Conservation (phyloP, 345 rosid species). For the Sisymbrium irio region DNA sequence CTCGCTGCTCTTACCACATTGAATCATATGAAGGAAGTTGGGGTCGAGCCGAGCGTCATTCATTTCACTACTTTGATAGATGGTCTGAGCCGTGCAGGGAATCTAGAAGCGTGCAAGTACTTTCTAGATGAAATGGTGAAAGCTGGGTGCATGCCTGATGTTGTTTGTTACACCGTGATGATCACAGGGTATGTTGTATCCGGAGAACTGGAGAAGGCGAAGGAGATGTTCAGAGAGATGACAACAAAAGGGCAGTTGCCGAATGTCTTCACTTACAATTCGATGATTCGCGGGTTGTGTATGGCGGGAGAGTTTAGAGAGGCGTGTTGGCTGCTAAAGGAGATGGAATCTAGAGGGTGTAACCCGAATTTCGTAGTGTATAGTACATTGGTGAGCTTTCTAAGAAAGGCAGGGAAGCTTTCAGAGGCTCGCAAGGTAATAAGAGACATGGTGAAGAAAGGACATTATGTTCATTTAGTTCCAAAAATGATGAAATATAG, state of each 20-base stretch:
- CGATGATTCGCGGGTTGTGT: constrained; percentile 85
- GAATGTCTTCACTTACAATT: constrained; percentile 77
- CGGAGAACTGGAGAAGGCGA: constrained; percentile 69
- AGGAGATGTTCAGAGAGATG: constrained; percentile 67
- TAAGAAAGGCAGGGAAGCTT: constrained; percentile 72
- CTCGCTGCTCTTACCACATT: constrained; percentile 68
- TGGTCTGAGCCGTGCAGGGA: constrained; percentile 84
- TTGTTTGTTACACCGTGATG: constrained; percentile 81
- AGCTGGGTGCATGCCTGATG: constrained; percentile 68
- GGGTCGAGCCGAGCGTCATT: constrained; percentile 57
- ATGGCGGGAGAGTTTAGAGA: constrained; percentile 65
- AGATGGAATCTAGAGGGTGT: constrained; percentile 85
- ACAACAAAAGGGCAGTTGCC: constrained; percentile 60
- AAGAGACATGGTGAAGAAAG: constrained; percentile 66
- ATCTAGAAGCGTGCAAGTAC: constrained; percentile 73
- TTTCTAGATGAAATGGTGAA: constrained; percentile 72
- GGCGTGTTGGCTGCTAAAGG: constrained; percentile 69
- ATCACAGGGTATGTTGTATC: constrained; percentile 69
- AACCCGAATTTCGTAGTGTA: constrained; percentile 83
- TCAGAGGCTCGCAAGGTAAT: constrained; percentile 67
- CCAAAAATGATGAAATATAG: constrained; percentile 49
- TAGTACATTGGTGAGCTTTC: constrained; percentile 70
- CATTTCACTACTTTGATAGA: constrained; percentile 91
- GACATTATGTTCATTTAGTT: constrained; percentile 60
- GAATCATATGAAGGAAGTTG: constrained; percentile 79